Conservation (phyloP, 345 rosid species). For the Clarkia xantiana region DNA sequence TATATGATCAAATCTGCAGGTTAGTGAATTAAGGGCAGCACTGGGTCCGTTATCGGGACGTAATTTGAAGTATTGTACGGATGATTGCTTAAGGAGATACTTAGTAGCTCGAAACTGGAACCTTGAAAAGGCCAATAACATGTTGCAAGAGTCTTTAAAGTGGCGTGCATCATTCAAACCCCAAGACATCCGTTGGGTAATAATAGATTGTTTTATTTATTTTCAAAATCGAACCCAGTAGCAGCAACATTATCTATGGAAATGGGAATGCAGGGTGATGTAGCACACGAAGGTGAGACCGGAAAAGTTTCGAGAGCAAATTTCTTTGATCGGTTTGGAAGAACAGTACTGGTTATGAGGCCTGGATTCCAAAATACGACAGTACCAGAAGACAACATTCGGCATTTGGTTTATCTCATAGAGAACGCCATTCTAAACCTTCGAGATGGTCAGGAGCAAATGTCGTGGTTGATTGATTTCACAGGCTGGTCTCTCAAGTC, state of each 20-base stretch:
- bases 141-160: conserved; percentile 70
- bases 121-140: conserved; percentile 60
- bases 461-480: conserved; percentile 88
- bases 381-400: conserved; percentile 53
- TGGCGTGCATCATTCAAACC: conserved; percentile 89
- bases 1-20: too few relatives aligned
- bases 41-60: conserved; percentile 66
- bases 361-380: conserved; percentile 77
- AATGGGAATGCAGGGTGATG: conserved; percentile 52
- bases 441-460: conserved; percentile 67
- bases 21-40: conserved; percentile 48
- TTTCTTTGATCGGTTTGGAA: conserved; percentile 61
- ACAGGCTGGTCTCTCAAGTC: conserved; percentile 60
- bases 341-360: conserved; percentile 83
- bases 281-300: conserved; percentile 86
- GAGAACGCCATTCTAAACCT: conserved; percentile 83
- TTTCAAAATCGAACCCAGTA: too few relatives aligned
- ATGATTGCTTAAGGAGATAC: conserved; percentile 65
- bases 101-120: conserved; percentile 80
- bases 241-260: too few relatives aligned
- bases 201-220: too few relatives aligned
- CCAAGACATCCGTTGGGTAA: conserved; percentile 89
- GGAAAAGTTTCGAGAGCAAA: conserved; percentile 74
- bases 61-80: conserved; percentile 45
- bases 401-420: conserved; percentile 69